phyloP scores from a whole-genome alignment of 495 filamentous ascomycete species.

The Penicillium lividum region DNA sequence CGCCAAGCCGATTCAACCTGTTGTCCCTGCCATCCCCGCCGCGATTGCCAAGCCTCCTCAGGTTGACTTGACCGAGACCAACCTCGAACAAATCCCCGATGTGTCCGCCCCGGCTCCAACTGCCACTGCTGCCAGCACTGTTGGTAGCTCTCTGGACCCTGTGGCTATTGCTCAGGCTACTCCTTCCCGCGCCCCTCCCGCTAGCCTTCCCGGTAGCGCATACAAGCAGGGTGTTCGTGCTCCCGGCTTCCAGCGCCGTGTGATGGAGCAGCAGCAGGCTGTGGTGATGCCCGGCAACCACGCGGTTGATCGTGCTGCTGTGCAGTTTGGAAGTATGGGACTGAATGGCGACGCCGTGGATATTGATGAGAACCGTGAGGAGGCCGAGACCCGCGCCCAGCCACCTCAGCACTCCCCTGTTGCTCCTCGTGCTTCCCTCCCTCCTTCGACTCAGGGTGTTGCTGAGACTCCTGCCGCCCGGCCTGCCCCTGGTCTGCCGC shows the following conservation, averaged over 20 bases:
- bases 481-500: slow-evolving; percentile 67
- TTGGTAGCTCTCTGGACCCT: slow-evolving; percentile 79
- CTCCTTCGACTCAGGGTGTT: slow-evolving; percentile 61
- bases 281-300: slow-evolving; percentile 99
- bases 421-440: slow-evolving; percentile 87
- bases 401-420: slow-evolving; percentile 93
- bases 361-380: slow-evolving; percentile 91
- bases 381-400: slow-evolving; percentile 91
- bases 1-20: slow-evolving; percentile 29
- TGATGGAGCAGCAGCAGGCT: slow-evolving; percentile 92
- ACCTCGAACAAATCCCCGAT: slow-evolving; percentile 87
- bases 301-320: slow-evolving; percentile 87
- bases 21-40: slow-evolving; percentile 49
- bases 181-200: slow-evolving; percentile 61
- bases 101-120: slow-evolving; percentile 70
- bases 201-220: slow-evolving; percentile 72
- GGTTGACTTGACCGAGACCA: slow-evolving; percentile 84
- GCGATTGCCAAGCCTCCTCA: slow-evolving; percentile 65
- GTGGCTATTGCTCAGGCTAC: slow-evolving; percentile 54
- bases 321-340: slow-evolving; percentile 96
- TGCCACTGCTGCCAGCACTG: slow-evolving; percentile 86
- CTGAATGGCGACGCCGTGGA: slow-evolving; percentile 78
- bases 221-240: slow-evolving; percentile 74
- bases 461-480: slow-evolving; percentile 64
- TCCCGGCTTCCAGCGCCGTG: slow-evolving; percentile 74